Conservation (phyloP, 2,329 filamentous ascomycete species). For the Davidsoniella eucalypti region DNA sequence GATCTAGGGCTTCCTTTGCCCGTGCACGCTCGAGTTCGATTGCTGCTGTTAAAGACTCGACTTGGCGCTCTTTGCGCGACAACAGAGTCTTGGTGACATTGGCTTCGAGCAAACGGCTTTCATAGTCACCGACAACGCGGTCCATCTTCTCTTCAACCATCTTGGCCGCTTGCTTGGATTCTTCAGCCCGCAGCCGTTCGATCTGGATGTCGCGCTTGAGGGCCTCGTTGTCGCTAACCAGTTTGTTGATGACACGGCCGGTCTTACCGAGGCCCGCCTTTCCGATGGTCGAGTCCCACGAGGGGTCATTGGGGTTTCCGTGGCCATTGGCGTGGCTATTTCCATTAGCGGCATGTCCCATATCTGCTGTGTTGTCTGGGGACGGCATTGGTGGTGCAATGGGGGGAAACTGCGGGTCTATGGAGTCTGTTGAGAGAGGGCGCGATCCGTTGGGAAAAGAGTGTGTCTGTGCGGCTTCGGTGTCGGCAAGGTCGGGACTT, state of each 20-base stretch:
- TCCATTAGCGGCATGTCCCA: slow-evolving; percentile 5
- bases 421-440: slow-evolving; percentile 6
- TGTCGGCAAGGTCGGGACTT: neutral
- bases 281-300: slow-evolving; percentile 51
- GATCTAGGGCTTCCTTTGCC: slow-evolving; percentile 39
- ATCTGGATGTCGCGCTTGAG: slow-evolving; percentile 57
- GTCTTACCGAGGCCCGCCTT: slow-evolving; percentile 59
- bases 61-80: slow-evolving; percentile 56
- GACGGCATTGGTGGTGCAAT: slow-evolving; percentile 13
- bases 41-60: slow-evolving; percentile 48
- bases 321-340: slow-evolving; percentile 17
- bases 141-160: slow-evolving; percentile 58
- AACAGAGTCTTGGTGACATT: slow-evolving; percentile 56
- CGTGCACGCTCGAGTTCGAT: slow-evolving; percentile 49
- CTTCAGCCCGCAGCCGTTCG: slow-evolving; percentile 48
- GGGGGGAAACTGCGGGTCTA: slow-evolving; percentile 6
- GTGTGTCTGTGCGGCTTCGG: neutral
- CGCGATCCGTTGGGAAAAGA: neutral
- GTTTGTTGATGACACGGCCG: slow-evolving; percentile 61
- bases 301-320: slow-evolving; percentile 16
- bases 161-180: slow-evolving; percentile 51
- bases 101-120: slow-evolving; percentile 51
- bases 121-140: slow-evolving; percentile 49
- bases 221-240: slow-evolving; percentile 66
- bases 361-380: slow-evolving; percentile 14